A percentile compares a stretch with the other conserved stretches of the same genome.
These are phyloP conservation scores for Diaporthe velutina DNA, from an alignment of 2,329 filamentous ascomycete genomes.

Conservation along the genomic window DNA sequence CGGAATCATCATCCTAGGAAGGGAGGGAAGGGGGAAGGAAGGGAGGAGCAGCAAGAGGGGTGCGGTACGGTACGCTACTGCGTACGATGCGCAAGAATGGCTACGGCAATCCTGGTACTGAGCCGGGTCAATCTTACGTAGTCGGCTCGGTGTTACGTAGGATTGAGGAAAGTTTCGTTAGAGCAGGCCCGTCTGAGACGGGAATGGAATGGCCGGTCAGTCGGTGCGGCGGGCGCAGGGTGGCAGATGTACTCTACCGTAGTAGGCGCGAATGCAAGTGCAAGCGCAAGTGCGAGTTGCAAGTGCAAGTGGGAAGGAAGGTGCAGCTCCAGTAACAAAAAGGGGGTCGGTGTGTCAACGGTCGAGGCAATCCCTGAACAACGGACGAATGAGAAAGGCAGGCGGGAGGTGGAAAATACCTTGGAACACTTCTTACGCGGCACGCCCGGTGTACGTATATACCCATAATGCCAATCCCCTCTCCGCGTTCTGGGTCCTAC, in stretches of 20 bases:
- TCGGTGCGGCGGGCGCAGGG: not conserved
- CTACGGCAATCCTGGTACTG: not conserved
- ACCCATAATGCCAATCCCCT: not conserved
- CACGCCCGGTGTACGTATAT: not conserved
- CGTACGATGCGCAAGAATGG: not conserved
- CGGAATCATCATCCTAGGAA: conserved; percentile 19
- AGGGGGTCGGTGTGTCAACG: not conserved
- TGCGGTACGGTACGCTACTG: not conserved
- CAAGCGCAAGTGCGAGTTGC: not conserved
- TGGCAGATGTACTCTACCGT: not conserved
- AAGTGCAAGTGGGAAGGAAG: not conserved
- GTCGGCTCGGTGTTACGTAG: not conserved
- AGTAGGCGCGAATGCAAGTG: conserved; percentile 23
- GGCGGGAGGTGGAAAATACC: not conserved
- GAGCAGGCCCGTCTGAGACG: not conserved
- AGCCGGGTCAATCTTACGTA: conserved; percentile 23
- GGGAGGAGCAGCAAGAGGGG: conserved; percentile 5
- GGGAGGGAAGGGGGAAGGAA: not conserved
- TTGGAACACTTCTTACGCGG: not conserved
- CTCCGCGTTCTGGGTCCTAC: not conserved
- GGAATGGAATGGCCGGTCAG: conserved; percentile 19
- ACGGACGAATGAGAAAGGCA: not conserved
- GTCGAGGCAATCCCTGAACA: not conserved
- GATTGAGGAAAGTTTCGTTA: conserved; percentile 6
- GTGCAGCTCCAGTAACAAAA: not conserved